Percentiles rank a stretch among this genome's conserved stretches.
Evolutionary conservation across 192 early-diverging fungal genomes (phyloP).

Genomic region (Coemansia biformis): DNA sequence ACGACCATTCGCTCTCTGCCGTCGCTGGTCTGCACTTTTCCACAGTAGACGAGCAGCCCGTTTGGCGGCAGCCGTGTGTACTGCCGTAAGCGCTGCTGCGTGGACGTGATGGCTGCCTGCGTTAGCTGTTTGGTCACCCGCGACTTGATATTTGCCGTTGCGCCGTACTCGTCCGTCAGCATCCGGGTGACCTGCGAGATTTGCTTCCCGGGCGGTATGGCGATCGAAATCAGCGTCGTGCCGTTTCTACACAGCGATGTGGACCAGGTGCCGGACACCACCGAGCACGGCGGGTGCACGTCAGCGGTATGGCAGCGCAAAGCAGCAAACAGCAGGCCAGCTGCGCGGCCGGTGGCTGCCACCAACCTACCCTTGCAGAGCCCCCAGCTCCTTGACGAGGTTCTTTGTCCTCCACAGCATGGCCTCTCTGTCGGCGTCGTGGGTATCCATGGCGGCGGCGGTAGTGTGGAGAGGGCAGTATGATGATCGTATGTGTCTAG

Average conservation of each 20-base stretch:
- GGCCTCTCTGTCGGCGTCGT: conserved; percentile 56
- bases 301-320: no score
- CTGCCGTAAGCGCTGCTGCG: conserved; percentile 87
- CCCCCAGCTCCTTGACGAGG: conserved; percentile 85
- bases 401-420: conserved; percentile 94
- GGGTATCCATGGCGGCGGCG: not conserved
- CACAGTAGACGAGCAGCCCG: conserved; percentile 88
- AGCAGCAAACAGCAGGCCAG: no score
- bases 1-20: conserved; percentile 96
- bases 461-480: not conserved
- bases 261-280: no score
- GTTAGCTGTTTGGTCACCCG: conserved; percentile 94
- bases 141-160: conserved; percentile 97
- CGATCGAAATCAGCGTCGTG: conserved; percentile 96
- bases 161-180: conserved; percentile 94
- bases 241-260: conserved; percentile 60
- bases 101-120: conserved; percentile 89
- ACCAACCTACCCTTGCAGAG: conserved; percentile 77
- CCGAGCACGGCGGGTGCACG: not conserved
- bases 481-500: no score
- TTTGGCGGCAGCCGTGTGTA: conserved; percentile 82
- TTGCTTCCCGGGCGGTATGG: conserved; percentile 83
- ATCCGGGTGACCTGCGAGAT: conserved; percentile 74
- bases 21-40: conserved; percentile 91
- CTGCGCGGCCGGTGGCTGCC: no score